A percentile compares a stretch with the other conserved stretches of the same genome.
These are phyloP conservation scores for Margaritispora aquatica DNA, from an alignment of 495 filamentous ascomycete genomes.

Conservation along the genomic window DNA sequence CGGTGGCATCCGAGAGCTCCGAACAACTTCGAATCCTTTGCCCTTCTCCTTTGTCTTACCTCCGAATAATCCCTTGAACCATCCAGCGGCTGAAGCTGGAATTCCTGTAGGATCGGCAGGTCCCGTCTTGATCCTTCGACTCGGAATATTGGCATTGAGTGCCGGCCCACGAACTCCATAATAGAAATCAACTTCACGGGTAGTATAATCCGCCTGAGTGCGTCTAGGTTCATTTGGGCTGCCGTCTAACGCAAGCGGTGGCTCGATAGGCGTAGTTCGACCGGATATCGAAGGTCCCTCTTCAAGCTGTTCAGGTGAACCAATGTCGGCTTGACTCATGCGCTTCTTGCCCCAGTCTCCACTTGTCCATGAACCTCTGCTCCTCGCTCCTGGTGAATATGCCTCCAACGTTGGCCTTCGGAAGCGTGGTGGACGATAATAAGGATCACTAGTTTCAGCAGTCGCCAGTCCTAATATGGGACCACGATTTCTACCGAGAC, in stretches of 20 bases:
- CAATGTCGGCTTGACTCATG: conserved; percentile 31
- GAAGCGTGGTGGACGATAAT: conserved; percentile 25
- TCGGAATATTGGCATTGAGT: conserved; percentile 68
- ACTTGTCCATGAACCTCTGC: conserved; percentile 42
- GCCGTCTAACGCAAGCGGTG: conserved; percentile 9
- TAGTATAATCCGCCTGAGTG: conserved; percentile 75
- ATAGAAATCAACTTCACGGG: conserved; percentile 90
- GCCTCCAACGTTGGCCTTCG: conserved; percentile 22
- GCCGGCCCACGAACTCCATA: conserved; percentile 90
- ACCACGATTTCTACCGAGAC: conserved; percentile 16
- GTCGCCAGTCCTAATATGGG: conserved; percentile 12
- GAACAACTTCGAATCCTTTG: conserved; percentile 94
- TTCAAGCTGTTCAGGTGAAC: conserved; percentile 29
- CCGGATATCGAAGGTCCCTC: conserved; percentile 47
- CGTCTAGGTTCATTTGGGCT: conserved; percentile 25
- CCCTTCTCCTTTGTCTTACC: conserved; percentile 83
- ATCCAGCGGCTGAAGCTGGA: conserved; percentile 79
- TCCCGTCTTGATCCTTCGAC: conserved; percentile 82
- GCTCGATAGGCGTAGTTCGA: conserved; percentile 44
- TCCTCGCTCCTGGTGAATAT: conserved; percentile 32
- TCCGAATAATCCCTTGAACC: conserved; percentile 73
- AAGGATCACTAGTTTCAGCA: conserved; percentile 28
- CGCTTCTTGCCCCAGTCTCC: conserved; percentile 45
- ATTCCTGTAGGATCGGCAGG: conserved; percentile 92
- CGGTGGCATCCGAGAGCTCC: conserved; percentile 68